phyloP scores from a whole-genome alignment of 331 rosid genomes.

The Quercus tomentella region DNA sequence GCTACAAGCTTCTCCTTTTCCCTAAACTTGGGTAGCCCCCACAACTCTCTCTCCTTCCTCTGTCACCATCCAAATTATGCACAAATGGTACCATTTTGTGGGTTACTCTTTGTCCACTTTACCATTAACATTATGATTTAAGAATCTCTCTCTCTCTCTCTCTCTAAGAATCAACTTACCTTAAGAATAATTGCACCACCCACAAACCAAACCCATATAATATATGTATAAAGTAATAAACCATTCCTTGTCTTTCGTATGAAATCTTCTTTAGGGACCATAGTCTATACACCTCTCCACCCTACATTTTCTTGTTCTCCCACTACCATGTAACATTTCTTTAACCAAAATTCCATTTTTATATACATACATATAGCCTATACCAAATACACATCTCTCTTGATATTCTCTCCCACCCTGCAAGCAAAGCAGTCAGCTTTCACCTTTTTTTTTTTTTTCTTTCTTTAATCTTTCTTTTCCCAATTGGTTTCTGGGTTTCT shows the following conservation, averaged over 20 bases:
- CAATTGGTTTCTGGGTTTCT: conserved; percentile 36
- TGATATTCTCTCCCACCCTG: conserved; percentile 51
- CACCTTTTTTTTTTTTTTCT: conserved; percentile 14
- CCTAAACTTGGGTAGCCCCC: not conserved
- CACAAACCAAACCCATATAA: not conserved
- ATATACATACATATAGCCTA: not conserved
- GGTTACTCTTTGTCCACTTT: not conserved
- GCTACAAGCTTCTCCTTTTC: conserved; percentile 1
- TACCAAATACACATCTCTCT: conserved; percentile 5
- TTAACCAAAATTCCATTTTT: conserved; percentile 17
- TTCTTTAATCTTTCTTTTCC: not conserved
- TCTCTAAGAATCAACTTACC: not conserved
- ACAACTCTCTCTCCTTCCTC: not conserved
- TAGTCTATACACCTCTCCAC: not conserved
- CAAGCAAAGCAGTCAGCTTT: conserved; percentile 67
- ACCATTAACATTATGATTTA: not conserved
- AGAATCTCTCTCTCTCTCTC: not conserved
- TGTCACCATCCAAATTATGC: not conserved
- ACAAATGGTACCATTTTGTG: not conserved
- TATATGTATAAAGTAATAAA: not conserved
- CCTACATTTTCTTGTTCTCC: conserved; percentile 29
- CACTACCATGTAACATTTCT: conserved; percentile 17
- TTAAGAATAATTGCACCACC: conserved; percentile 6
- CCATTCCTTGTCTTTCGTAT: not conserved
- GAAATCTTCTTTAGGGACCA: not conserved